Evolutionary conservation across 331 rosid genomes (phyloP).

Genomic region (Dryas integrifolia): DNA sequence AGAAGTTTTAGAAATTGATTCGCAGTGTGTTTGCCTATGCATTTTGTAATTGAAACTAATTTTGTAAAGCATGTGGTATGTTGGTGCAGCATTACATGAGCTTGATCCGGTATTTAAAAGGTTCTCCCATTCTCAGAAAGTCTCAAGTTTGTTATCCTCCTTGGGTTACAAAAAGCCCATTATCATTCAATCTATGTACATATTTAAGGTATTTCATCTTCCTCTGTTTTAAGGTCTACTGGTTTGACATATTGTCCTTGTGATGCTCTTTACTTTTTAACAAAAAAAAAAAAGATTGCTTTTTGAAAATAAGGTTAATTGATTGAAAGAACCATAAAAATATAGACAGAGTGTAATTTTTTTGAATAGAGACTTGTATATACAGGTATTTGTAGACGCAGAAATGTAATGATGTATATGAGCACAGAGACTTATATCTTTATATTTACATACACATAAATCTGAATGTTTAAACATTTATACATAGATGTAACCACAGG

Average conservation of each 20-base stretch:
- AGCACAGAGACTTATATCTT: background rate
- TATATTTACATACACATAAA: background rate
- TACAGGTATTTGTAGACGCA: background rate
- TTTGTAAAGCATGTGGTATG: background rate
- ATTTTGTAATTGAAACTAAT: background rate
- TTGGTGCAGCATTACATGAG: slow-evolving; percentile 77
- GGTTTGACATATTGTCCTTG: background rate
- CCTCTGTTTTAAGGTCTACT: slow-evolving; percentile 8
- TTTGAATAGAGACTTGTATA: background rate
- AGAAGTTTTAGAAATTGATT: background rate
- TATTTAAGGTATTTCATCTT: slow-evolving; percentile 67
- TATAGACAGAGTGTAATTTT: background rate
- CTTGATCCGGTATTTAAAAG: slow-evolving; percentile 70
- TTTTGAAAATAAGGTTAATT: background rate
- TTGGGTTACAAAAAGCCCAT: slow-evolving; percentile 80
- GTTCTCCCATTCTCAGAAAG: slow-evolving; percentile 64
- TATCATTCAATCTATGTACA: slow-evolving; percentile 86
- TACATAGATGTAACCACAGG: background rate
- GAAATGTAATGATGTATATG: background rate
- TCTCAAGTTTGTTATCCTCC: slow-evolving; percentile 58
- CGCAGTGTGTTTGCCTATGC: background rate
- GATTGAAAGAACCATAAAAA: background rate
- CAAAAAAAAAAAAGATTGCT: background rate
- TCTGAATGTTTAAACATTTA: background rate
- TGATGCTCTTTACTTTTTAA: background rate